phyloP scores from a whole-genome alignment of 768 basidiomycete species.

The Pleurotus eryngii region DNA sequence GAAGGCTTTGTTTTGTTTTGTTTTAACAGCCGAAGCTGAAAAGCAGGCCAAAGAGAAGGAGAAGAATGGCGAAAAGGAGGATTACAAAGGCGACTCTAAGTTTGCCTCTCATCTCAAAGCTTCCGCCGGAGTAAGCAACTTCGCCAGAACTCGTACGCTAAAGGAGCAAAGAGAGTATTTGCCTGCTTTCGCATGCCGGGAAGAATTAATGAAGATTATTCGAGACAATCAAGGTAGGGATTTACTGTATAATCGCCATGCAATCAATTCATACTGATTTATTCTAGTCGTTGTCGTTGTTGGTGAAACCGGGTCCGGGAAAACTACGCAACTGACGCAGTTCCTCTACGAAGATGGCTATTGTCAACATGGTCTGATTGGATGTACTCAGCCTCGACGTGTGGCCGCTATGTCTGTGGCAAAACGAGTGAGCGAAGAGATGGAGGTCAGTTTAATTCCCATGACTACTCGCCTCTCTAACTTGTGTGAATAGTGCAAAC shows the following conservation, averaged over 20 bases:
- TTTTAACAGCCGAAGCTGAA: conserved; percentile 43
- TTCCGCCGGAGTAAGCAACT: conserved; percentile 72
- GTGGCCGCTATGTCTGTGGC: conserved; percentile 99
- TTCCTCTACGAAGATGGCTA: conserved; percentile 98
- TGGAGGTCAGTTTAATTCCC: conserved; percentile 64
- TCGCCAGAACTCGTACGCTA: conserved; percentile 77
- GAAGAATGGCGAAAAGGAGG: conserved; percentile 55
- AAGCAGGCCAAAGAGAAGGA: conserved; percentile 46
- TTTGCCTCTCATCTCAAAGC: conserved; percentile 93
- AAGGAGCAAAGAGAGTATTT: conserved; percentile 96
- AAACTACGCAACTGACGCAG: conserved; percentile 94
- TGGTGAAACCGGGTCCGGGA: conserved; percentile 99
- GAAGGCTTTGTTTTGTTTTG: conserved; percentile 43
- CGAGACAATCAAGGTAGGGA: conserved; percentile 89
- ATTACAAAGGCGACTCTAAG: conserved; percentile 93
- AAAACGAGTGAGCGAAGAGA: conserved; percentile 99
- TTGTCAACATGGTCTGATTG: conserved; percentile 83
- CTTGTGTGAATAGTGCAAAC: conserved; percentile 59
- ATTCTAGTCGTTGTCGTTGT: conserved; percentile 84
- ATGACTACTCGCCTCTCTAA: not conserved
- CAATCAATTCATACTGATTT: conserved; percentile 3
- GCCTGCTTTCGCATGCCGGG: conserved; percentile 95
- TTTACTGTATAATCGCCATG: not conserved
- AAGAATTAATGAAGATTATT: conserved; percentile 83
- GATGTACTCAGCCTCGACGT: conserved; percentile 97